Percentiles rank a stretch among this genome's conserved stretches.
These are phyloP conservation scores for Eustoma russellianum DNA, from an alignment of 257 asterid species.

Conservation along the genomic window DNA sequence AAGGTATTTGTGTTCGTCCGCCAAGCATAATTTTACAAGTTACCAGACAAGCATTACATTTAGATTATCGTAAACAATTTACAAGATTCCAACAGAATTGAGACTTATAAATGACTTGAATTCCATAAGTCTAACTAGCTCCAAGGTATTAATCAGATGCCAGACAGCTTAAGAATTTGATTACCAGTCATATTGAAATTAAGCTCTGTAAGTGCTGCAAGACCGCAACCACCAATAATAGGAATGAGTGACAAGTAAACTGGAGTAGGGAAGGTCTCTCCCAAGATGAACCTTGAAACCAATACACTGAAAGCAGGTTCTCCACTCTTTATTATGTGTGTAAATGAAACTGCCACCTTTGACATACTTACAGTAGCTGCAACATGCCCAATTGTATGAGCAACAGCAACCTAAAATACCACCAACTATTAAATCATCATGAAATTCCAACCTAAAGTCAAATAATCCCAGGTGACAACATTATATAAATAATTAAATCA, in stretches of 20 bases:
- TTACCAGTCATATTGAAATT: constrained; percentile 94
- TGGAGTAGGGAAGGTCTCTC: constrained; percentile 63
- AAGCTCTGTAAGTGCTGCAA: constrained; percentile 84
- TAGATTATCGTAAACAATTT: too few species aligned
- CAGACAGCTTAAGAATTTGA: not conserved
- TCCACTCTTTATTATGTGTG: constrained; percentile 92
- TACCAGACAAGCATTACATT: too few species aligned
- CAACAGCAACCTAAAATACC: constrained; percentile 71
- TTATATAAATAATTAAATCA: not conserved
- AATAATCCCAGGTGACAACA: not conserved
- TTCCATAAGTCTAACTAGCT: too few species aligned
- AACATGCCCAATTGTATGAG: constrained; percentile 97
- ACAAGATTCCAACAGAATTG: not conserved
- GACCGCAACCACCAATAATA: constrained; percentile 84
- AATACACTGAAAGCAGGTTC: constrained; percentile 95
- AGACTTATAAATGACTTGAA: too few species aligned
- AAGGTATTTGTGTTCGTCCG: not conserved
- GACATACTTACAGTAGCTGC: constrained; percentile 99
- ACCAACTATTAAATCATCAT: not conserved
- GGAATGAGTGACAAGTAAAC: constrained; percentile 84
- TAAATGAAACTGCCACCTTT: constrained; percentile 97
- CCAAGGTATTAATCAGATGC: too few species aligned
- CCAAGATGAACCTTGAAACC: constrained; percentile 71
- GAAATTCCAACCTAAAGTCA: constrained; percentile 6
- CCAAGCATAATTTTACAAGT: not conserved